Conservation (phyloP, 805 yeast genomes). For the Saccharomycopsis capsularis region DNA sequence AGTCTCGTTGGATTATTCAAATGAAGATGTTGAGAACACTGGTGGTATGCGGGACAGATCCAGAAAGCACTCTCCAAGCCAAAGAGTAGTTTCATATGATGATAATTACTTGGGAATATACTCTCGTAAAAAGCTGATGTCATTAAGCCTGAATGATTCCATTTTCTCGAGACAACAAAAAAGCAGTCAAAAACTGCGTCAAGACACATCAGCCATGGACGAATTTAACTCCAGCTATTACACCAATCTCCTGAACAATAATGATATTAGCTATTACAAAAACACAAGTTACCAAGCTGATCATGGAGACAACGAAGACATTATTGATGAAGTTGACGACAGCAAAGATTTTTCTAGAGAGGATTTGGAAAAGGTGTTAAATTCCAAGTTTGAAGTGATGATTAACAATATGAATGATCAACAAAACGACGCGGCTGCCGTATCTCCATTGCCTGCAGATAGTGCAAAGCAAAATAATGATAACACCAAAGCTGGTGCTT, state of each 20-base stretch:
- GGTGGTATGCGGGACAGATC: not conserved
- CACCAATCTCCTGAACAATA: not conserved
- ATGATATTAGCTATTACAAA: not conserved
- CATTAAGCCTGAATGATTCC: not conserved
- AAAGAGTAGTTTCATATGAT: conserved; percentile 23
- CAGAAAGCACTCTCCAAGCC: not conserved
- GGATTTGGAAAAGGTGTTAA: conserved; percentile 1
- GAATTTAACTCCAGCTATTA: not conserved
- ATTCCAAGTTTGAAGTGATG: not conserved
- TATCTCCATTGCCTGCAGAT: not conserved
- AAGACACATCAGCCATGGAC: too few species aligned
- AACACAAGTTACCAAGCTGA: not conserved
- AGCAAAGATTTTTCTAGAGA: not conserved
- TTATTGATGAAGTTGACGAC: not conserved
- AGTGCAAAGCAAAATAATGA: not conserved
- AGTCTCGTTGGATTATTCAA: too few species aligned
- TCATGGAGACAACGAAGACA: not conserved
- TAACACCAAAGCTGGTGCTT: not conserved
- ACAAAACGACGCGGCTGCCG: not conserved
- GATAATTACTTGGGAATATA: conserved; percentile 22
- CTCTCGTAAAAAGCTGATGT: too few species aligned
- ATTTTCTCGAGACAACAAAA: not conserved
- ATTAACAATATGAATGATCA: not conserved
- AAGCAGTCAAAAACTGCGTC: not conserved
- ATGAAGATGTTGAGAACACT: not conserved